Evolutionary conservation across 192 early-diverging fungal genomes (phyloP).

Genomic region (Bifiguratus adelaidae): DNA sequence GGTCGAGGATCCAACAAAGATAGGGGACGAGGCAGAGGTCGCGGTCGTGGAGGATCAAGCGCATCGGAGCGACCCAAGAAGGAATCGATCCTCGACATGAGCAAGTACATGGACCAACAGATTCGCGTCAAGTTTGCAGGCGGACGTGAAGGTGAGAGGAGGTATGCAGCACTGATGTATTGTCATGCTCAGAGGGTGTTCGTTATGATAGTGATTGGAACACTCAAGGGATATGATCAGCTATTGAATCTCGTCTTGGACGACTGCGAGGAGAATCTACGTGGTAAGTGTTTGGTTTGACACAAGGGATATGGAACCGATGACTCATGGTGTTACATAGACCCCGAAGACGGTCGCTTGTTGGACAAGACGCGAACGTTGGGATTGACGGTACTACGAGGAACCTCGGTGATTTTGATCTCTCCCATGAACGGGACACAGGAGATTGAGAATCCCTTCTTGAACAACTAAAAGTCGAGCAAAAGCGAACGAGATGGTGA

Average conservation of each 20-base stretch:
- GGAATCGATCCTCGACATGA: conserved; percentile 87
- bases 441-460: conserved; percentile 88
- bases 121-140: conserved; percentile 90
- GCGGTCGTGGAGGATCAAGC: conserved; percentile 33
- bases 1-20: conserved; percentile 41
- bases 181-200: too few relatives aligned
- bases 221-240: conserved; percentile 87
- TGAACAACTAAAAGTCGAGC: too few relatives aligned
- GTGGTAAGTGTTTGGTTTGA: conserved; percentile 36
- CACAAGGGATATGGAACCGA: neutral
- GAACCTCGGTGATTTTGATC: conserved; percentile 81
- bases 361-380: conserved; percentile 52
- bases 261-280: conserved; percentile 74
- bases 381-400: conserved; percentile 83
- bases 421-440: conserved; percentile 85
- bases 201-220: conserved; percentile 62
- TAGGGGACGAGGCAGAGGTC: conserved; percentile 35
- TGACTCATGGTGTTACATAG: conserved; percentile 2
- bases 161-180: too few relatives aligned
- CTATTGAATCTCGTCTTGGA: conserved; percentile 92
- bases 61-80: conserved; percentile 55
- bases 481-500: too few relatives aligned
- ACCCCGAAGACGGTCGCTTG: conserved; percentile 27
- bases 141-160: conserved; percentile 75
- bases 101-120: conserved; percentile 88